Percentiles rank a stretch among this genome's conserved stretches.
These are phyloP conservation scores for Cadophora luteo-olivacea DNA, from an alignment of 2,329 filamentous ascomycete genomes.

Conservation along the genomic window DNA sequence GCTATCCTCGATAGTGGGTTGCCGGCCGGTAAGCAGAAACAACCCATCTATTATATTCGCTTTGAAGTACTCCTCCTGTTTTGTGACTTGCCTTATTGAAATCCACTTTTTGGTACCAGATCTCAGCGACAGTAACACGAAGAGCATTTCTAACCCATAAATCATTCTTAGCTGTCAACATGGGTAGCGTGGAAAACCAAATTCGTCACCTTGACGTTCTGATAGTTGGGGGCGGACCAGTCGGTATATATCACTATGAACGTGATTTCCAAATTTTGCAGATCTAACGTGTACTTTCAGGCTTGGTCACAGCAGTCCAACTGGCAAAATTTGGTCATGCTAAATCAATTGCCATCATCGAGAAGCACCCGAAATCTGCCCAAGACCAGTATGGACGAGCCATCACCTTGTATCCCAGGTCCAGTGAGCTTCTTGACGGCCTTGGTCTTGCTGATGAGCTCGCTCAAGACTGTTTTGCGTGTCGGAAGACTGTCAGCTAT, in stretches of 20 bases:
- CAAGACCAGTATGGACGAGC: slow-evolving; percentile 61
- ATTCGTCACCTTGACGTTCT: slow-evolving; percentile 45
- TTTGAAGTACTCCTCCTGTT: background rate
- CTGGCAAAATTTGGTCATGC: slow-evolving; percentile 48
- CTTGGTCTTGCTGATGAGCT: slow-evolving; percentile 56
- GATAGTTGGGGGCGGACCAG: slow-evolving; percentile 53
- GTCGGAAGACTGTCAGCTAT: slow-evolving; percentile 56
- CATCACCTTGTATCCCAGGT: slow-evolving; percentile 59
- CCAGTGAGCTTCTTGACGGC: slow-evolving; percentile 59
- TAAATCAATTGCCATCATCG: slow-evolving; percentile 53
- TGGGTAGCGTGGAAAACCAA: slow-evolving; percentile 34
- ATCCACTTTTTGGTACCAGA: background rate
- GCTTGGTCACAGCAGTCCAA: slow-evolving; percentile 53
- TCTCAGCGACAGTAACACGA: background rate
- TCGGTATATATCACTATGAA: slow-evolving; percentile 44
- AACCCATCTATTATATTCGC: background rate
- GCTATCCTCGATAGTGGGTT: background rate
- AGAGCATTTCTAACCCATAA: background rate
- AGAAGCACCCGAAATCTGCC: slow-evolving; percentile 54
- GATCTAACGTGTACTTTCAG: slow-evolving; percentile 17
- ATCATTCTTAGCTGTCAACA: slow-evolving; percentile 5
- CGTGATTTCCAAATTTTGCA: slow-evolving; percentile 7
- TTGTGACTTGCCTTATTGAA: background rate
- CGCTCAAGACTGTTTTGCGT: slow-evolving; percentile 59
- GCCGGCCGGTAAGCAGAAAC: background rate